These are phyloP conservation scores for Silene coronaria DNA, from an alignment of 179 eudicot genomes.

Conservation along the genomic window DNA sequence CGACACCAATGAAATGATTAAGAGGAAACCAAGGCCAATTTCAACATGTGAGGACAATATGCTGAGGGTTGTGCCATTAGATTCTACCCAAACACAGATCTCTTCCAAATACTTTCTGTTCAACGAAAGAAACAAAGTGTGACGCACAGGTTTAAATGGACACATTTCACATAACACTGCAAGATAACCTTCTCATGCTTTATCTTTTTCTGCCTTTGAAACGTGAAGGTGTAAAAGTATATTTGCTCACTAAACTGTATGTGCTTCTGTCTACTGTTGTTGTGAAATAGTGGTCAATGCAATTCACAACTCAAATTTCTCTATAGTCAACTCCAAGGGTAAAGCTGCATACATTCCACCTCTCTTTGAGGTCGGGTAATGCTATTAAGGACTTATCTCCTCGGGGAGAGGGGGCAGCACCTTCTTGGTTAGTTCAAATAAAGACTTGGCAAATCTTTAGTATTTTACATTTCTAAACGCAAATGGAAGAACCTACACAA, in stretches of 20 bases:
- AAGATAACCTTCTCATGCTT: background rate
- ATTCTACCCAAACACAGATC: conserved; percentile 90
- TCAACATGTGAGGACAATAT: conserved; percentile 90
- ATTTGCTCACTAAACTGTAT: background rate
- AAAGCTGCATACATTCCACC: background rate
- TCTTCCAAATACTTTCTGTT: conserved; percentile 94
- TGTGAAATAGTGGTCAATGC: background rate
- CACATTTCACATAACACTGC: background rate
- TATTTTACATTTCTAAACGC: background rate
- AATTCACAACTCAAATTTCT: background rate
- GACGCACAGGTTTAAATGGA: background rate
- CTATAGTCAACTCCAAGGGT: background rate
- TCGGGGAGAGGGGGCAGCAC: background rate
- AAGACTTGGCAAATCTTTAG: background rate
- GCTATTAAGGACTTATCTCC: background rate
- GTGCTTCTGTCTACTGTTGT: background rate
- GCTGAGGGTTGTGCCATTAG: conserved; percentile 80
- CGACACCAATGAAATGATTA: conserved; percentile 77
- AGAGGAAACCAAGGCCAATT: conserved; percentile 91
- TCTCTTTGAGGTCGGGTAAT: background rate
- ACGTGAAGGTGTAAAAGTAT: background rate
- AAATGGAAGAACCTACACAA: background rate
- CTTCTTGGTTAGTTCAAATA: background rate
- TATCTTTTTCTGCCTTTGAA: background rate
- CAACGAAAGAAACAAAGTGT: conserved; percentile 15